Base-by-base conservation (phyloP, 139 green algal genomes). In the Tetradesmus obliquus region DNA sequence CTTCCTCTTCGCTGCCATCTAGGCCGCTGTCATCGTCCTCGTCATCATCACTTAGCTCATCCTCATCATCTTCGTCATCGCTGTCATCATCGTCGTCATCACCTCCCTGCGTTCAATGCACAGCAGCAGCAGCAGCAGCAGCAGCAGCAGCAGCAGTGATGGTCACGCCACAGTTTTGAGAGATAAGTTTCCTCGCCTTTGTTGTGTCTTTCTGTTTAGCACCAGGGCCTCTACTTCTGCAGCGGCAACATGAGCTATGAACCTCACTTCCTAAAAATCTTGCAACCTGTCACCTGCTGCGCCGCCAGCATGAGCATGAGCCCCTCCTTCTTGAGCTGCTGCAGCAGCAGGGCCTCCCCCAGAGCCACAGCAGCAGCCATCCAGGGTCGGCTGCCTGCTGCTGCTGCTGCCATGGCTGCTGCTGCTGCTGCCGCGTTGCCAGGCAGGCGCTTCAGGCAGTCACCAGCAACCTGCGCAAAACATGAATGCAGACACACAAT, bases 311-410 rank as follows among this genome's bases (percentile, higher is more conserved):
- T 80, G 3, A 92, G 13, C 83, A 82, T 24, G 2, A 90, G 71
- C n/a, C 81, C 90, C 17, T 19, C 90, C 24, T 88, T 88, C 71
- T 92, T 92, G 8, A 90, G 45, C 84, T 82, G 62, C 58, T 90
- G 72, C 72, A 86, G 57, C n/a, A 82, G 24, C 72, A 72, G 53
- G 84, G 80, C 15, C 72, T 92, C 90, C 5, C 83, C 90, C 15
- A 74, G 13, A 20, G 51, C 89, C 60, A 92, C 89, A 57, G 79
- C 79, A 51, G 82, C 89, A 24, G 89, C 89, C 81, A 88, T 24
- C 81, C 62, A 82, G 19, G 89, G 24, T 45, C 81, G 60, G 51
- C 79, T 83, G 62, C 89, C 89, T 20, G 82, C 22, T 20, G 62
- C 51, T 51, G 51, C 51, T 55, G 19, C 53, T 54, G 20, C 53